Evolutionary conservation across 441 rosid genomes (phyloP), one percentile per base, ranked within the genome.

Genomic region (Isatis lusitanica): DNA sequence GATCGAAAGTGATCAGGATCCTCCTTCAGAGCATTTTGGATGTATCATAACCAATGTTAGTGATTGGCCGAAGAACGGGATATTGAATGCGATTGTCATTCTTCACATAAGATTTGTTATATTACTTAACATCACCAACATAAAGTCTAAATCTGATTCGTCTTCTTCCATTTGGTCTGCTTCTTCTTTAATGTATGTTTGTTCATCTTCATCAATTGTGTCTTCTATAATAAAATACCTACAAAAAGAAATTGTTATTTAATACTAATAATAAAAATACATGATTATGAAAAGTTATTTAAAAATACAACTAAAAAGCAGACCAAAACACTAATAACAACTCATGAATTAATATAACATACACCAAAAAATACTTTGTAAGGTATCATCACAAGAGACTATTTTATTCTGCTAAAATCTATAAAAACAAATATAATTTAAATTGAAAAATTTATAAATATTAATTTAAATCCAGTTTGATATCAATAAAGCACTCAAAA

Each of bases 131-230:
- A 51, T 0, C 8, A 51, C 18, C 18, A 44, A 18, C 7, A 46
- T 5, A 15, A 46, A 15, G 50, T 46, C 50, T 47, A 7, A 47
- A 63, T 63, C 53, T 15, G 67, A 2, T 33, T 63, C 53, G 6
- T 63, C 67, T 8, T 63, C 66, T 63, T 63, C 52, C 33, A 43
- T 9, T 63, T 63, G 52, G 7, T 43, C 9, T 43, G 38, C 9
- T 13, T 42, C 11, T 43, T n/a, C 8, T 16, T 62, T 24, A 62
- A 0, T 12, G 3, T 24, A 53, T 5, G 28, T 53, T 53, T 31
- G 59, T 6, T 56, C 61, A 8, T 33, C 24, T 30, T 56, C 21
- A 15, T 31, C 2, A 26, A 26, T 26, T 1, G 17, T 9, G 5
- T 13, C 15, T 33, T 44, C 33, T 55, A 63, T 63, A 21, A 24